Evolutionary conservation across 331 rosid species (phyloP).

Genomic region (Rhamnella rubrinervis): DNA sequence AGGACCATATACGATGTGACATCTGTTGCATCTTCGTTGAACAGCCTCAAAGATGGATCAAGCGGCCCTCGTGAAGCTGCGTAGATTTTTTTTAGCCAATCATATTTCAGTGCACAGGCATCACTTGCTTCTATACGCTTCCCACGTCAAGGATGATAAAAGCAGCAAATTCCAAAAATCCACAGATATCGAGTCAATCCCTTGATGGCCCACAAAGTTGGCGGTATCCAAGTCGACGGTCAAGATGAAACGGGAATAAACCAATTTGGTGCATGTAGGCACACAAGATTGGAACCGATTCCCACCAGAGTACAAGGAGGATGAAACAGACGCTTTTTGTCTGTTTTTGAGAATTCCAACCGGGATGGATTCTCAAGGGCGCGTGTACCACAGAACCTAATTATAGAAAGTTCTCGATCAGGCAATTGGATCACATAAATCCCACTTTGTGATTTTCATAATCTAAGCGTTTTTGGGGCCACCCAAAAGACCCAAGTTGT

Average conservation of each 20-base stretch:
- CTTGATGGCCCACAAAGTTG: too few relatives aligned
- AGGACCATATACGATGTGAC: too few relatives aligned
- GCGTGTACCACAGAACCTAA: conserved; percentile 13
- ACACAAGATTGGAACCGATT: not conserved
- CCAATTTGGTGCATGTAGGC: not conserved
- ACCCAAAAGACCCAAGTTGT: conserved; percentile 19
- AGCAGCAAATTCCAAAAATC: too few relatives aligned
- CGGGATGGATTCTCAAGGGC: conserved; percentile 35
- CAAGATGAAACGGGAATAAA: not conserved
- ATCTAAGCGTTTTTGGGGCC: conserved; percentile 20
- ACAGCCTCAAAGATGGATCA: too few relatives aligned
- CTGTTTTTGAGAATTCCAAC: conserved; percentile 26
- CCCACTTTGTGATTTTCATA: not conserved
- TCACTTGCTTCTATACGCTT: too few relatives aligned
- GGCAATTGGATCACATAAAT: conserved; percentile 26
- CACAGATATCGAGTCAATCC: too few relatives aligned
- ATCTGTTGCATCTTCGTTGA: too few relatives aligned
- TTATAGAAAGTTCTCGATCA: conserved; percentile 28
- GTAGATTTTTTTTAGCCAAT: too few relatives aligned
- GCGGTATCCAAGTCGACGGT: not conserved
- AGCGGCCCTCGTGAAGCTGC: too few relatives aligned
- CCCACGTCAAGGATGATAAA: too few relatives aligned
- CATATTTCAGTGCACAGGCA: too few relatives aligned
- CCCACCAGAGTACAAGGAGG: conserved; percentile 5
- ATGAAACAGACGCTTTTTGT: conserved; percentile 22